Evolutionary conservation across 208 protist genomes (phyloP).

Genomic region (Strigomonas galati): DNA sequence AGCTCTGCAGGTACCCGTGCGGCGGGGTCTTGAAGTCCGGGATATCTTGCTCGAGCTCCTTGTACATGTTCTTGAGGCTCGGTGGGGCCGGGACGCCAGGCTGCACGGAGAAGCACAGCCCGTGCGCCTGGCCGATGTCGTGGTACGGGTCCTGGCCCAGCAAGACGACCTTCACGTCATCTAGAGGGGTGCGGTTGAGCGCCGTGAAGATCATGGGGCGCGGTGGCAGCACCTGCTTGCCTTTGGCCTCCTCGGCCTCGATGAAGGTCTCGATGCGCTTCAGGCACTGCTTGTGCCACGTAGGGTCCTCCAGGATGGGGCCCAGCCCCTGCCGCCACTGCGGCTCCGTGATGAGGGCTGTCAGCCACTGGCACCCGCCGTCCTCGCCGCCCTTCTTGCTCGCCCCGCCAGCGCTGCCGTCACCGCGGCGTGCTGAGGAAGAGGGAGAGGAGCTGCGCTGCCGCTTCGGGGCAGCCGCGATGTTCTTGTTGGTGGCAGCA

Average conservation of each 20-base stretch:
- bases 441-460: too few relatives aligned
- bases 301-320: conserved; percentile 35
- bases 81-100: conserved; percentile 84
- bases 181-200: conserved; percentile 91
- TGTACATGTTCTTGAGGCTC: conserved; percentile 96
- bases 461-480: too few relatives aligned
- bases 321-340: conserved; percentile 58
- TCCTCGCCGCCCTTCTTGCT: not conserved
- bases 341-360: conserved; percentile 35
- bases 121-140: conserved; percentile 93
- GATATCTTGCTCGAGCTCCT: conserved; percentile 90
- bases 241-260: conserved; percentile 30
- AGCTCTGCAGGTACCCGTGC: conserved; percentile 94
- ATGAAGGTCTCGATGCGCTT: conserved; percentile 64
- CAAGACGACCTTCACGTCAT: conserved; percentile 92
- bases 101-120: conserved; percentile 95
- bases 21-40: conserved; percentile 72
- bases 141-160: conserved; percentile 97
- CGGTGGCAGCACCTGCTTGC: conserved; percentile 78
- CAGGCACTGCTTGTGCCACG: conserved; percentile 46
- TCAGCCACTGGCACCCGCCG: conserved; percentile 25
- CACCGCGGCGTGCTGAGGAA: too few relatives aligned
- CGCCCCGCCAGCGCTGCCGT: not conserved
- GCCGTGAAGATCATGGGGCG: conserved; percentile 82
- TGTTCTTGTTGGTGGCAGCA: too few relatives aligned